Base-by-base conservation (phyloP, 805 yeast genomes). In the Dipodascus albidus region DNA sequence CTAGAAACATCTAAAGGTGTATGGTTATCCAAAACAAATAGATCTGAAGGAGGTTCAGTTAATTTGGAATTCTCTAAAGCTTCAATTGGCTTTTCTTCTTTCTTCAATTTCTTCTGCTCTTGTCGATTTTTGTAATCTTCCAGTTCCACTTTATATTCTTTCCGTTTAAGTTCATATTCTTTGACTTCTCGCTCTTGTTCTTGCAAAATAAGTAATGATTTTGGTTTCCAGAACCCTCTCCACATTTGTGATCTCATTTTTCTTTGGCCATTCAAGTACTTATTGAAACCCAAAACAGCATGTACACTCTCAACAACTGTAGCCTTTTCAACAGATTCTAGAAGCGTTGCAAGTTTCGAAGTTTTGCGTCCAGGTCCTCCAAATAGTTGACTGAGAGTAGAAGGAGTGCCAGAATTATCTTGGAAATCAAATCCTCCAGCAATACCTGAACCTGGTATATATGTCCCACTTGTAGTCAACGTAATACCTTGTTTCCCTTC, bases 131-230 rank as follows among this genome's bases (percentile, higher is more conserved):
- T 48, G 17, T 44, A 55, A 49, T 33, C 60, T 61, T 49, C 41
- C 48, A 38, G n/a, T 11, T 38, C 44, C 9, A 62, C 47, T 38
- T 52, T 49, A 49, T 47, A 27, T 14, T 38, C 51, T 21, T 33
- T 44, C 22, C 50, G 38, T 6, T 51, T 48, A n/a, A 38, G 21
- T 2, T 38, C 35, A 17, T 50, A 38, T 8, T 23, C 53, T 6
- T 17, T 38, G 44, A 20, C 35, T 52, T 48, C 49, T 27, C 33
- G 52, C 49, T 53, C 60, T 50, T 52, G 49, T 60, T 59, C 44
- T 58, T 1, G 84, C 80, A 62, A 81, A 81, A 52, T 78, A 57
- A 72, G 71, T 62, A 76, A 44, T 52, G 27, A 53, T 51, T 4
- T 56, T 19, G 50, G 52, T 23, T 48, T 47, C 73, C 73, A 70